These are phyloP conservation scores for Xylaria sp. DNA, from an alignment of 2,329 filamentous ascomycete species.

Conservation along the genomic window DNA sequence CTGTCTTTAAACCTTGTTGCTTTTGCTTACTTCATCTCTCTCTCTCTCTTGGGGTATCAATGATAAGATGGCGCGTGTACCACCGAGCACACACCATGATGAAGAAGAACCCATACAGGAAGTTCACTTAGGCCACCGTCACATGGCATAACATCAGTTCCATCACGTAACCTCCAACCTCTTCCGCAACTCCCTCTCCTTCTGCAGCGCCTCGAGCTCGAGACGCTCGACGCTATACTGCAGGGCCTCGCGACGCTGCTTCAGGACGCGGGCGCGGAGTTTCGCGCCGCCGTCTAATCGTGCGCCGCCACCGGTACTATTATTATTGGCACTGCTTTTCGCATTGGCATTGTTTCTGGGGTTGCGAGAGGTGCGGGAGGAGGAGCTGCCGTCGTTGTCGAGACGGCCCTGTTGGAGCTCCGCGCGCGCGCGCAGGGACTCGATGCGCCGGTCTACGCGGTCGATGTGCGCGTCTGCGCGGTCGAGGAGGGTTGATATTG, in stretches of 20 bases:
- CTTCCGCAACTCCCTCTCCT: slow-evolving; percentile 69
- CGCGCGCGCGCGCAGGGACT: slow-evolving; percentile 82
- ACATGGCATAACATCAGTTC: neutral
- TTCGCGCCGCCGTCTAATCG: slow-evolving; percentile 65
- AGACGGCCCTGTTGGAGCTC: slow-evolving; percentile 83
- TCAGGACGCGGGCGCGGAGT: slow-evolving; percentile 68
- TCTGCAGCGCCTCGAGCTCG: slow-evolving; percentile 86
- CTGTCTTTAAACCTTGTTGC: neutral
- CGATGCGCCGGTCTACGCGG: slow-evolving; percentile 83
- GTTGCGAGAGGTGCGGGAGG: neutral
- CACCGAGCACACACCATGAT: neutral
- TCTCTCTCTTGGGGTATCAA: neutral
- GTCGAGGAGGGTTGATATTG: slow-evolving; percentile 80
- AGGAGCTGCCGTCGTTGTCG: slow-evolving; percentile 40
- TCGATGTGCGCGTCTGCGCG: slow-evolving; percentile 87
- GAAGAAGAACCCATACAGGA: neutral
- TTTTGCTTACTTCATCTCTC: neutral
- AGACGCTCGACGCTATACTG: slow-evolving; percentile 88
- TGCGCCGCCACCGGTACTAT: slow-evolving; percentile 17
- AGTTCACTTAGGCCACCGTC: neutral
- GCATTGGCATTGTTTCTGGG: neutral
- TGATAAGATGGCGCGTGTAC: neutral
- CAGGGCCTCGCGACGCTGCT: slow-evolving; percentile 85
- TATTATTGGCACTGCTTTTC: neutral
- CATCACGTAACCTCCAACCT: slow-evolving; percentile 56